Conservation (phyloP, 108 stramenopile genomes). For the Conticribra guillardii region DNA sequence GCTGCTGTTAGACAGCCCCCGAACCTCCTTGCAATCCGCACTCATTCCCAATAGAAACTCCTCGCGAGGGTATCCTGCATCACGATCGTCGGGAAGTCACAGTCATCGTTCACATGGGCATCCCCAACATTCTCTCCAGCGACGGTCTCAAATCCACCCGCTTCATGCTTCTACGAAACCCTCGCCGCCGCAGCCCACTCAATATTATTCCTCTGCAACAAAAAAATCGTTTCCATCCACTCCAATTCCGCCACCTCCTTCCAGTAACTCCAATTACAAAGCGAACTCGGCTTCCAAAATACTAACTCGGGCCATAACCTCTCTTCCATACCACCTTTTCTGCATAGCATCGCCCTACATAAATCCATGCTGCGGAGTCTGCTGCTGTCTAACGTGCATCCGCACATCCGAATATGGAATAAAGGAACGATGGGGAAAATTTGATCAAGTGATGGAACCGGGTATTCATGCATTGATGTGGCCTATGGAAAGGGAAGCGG, state of each 20-base stretch:
- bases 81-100: background rate
- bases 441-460: slow-evolving; percentile 34
- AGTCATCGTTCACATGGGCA: no score
- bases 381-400: slow-evolving; percentile 46
- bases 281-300: background rate
- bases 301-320: background rate
- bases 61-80: background rate
- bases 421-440: slow-evolving; percentile 41
- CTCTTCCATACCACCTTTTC: slow-evolving; percentile 32
- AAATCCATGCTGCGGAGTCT: slow-evolving; percentile 30
- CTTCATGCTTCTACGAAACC: no score
- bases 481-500: slow-evolving; percentile 46
- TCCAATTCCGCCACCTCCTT: background rate
- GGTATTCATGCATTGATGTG: slow-evolving; percentile 47
- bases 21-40: background rate
- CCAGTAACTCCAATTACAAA: background rate
- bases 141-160: no score
- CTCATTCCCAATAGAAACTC: background rate
- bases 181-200: no score
- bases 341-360: slow-evolving; percentile 34
- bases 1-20: slow-evolving; percentile 9
- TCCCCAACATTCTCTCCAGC: no score
- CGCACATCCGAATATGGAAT: slow-evolving; percentile 39
- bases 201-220: background rate
- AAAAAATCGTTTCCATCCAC: background rate